Conservation (phyloP, 1,284 basidiomycete species). For the Sphagnurus paluster region DNA sequence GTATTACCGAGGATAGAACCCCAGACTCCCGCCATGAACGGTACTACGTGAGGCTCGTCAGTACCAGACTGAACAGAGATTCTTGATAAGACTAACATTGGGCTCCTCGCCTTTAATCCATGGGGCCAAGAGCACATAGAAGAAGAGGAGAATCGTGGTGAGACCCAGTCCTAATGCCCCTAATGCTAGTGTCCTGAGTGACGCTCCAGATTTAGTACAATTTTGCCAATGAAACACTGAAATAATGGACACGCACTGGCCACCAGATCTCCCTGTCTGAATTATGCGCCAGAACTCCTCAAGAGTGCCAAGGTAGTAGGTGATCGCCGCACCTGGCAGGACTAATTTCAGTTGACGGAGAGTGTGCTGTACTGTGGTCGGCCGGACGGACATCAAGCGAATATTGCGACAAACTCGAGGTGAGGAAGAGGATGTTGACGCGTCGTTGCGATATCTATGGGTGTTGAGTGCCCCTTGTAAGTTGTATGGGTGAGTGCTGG, state of each 20-base stretch:
- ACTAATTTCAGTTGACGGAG: constrained; percentile 71
- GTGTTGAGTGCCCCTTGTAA: too few relatives aligned
- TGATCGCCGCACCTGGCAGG: constrained; percentile 61
- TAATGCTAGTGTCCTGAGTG: constrained; percentile 48
- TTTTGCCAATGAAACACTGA: neutral
- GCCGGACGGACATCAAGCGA: constrained; percentile 18
- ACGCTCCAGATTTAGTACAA: constrained; percentile 3
- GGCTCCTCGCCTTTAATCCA: constrained; percentile 64
- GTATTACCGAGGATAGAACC: constrained; percentile 57
- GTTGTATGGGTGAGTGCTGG: neutral
- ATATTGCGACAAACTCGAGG: neutral
- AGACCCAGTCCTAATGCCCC: constrained; percentile 51
- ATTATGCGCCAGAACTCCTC: constrained; percentile 47
- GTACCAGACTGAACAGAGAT: neutral
- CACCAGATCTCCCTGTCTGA: constrained; percentile 42
- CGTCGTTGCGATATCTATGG: too few relatives aligned
- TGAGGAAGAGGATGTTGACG: neutral
- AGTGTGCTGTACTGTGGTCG: constrained; percentile 40
- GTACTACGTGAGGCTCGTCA: constrained; percentile 43
- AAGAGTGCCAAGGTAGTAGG: constrained; percentile 59
- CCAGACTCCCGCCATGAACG: constrained; percentile 63
- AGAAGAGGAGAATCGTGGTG: constrained; percentile 64
- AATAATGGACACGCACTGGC: constrained; percentile 40
- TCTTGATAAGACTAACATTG: constrained; percentile 48
- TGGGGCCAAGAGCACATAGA: constrained; percentile 68